Percentiles rank a stretch among this genome's conserved stretches.
These are phyloP conservation scores for Komagataella mondaviorum DNA, from an alignment of 805 yeast genomes.

Conservation along the genomic window DNA sequence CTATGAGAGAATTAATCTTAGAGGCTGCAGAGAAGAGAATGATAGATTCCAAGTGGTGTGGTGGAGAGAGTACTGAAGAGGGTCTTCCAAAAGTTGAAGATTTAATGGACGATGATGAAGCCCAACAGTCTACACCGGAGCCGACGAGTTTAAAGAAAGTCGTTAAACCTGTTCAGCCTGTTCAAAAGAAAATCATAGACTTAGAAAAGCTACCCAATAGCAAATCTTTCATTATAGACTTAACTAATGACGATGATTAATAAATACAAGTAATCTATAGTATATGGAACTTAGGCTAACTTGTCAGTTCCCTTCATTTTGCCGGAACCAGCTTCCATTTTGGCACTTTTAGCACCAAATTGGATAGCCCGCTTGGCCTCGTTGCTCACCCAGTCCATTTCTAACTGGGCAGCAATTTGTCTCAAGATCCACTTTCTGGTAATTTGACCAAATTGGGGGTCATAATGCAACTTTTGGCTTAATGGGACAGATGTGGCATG, in stretches of 20 bases:
- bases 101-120: constrained; percentile 1
- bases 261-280: neutral
- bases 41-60: constrained; percentile 38
- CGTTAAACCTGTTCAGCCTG: neutral
- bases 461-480: constrained; percentile 23
- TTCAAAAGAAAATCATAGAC: constrained; percentile 10
- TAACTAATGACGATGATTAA: neutral
- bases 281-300: neutral
- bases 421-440: constrained; percentile 45
- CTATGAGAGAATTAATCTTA: constrained; percentile 29
- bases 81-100: constrained; percentile 6
- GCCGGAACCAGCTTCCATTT: constrained; percentile 72
- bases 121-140: neutral
- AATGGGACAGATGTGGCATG: constrained; percentile 39
- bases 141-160: neutral
- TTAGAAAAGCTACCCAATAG: neutral
- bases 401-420: constrained; percentile 31
- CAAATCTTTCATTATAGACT: neutral
- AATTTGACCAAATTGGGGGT: constrained; percentile 20
- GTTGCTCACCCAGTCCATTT: constrained; percentile 36
- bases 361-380: constrained; percentile 94
- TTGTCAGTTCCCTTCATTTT: constrained; percentile 66
- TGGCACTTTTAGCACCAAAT: constrained; percentile 93
- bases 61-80: constrained; percentile 9
- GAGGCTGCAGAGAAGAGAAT: constrained; percentile 54